A percentile compares a stretch with the other conserved stretches of the same genome.
Evolutionary conservation across 306 rosid species (phyloP).

Genomic region (Gastrolobium villosum): DNA sequence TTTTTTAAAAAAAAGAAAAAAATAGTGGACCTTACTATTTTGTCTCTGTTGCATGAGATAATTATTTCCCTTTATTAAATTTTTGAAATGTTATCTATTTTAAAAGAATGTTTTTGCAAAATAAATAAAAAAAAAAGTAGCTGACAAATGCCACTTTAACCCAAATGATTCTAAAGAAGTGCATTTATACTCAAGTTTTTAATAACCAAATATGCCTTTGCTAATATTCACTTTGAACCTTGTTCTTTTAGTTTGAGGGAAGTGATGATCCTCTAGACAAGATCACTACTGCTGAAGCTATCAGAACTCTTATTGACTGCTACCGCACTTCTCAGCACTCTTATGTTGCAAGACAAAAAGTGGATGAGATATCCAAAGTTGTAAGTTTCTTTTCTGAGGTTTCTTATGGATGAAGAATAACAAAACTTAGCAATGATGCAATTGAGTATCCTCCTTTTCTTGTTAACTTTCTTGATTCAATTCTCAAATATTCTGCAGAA

Average conservation of each 20-base stretch:
- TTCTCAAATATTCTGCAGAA: constrained; percentile 61
- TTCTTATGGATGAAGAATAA: background rate
- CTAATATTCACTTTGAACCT: constrained; percentile 33
- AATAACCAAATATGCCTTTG: background rate
- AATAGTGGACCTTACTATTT: no score
- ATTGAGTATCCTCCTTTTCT: background rate
- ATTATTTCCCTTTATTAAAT: no score
- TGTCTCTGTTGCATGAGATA: no score
- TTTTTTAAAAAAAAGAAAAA: no score
- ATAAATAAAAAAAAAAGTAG: no score
- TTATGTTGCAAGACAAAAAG: constrained; percentile 78
- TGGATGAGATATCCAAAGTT: constrained; percentile 83
- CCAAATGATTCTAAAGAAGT: background rate
- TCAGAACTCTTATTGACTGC: constrained; percentile 70
- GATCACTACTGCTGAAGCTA: constrained; percentile 87
- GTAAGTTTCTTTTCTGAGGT: constrained; percentile 61
- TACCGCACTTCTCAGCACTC: constrained; percentile 80
- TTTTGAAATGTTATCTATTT: background rate
- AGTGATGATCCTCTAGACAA: constrained; percentile 92
- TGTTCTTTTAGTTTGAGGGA: constrained; percentile 68
- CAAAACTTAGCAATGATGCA: background rate
- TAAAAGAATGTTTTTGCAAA: background rate
- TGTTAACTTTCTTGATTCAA: constrained; percentile 16
- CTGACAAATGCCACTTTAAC: background rate
- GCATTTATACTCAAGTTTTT: background rate